These are phyloP conservation scores for Phytophthora agathidicida DNA, from an alignment of 352 stramenopile genomes.

Conservation along the genomic window DNA sequence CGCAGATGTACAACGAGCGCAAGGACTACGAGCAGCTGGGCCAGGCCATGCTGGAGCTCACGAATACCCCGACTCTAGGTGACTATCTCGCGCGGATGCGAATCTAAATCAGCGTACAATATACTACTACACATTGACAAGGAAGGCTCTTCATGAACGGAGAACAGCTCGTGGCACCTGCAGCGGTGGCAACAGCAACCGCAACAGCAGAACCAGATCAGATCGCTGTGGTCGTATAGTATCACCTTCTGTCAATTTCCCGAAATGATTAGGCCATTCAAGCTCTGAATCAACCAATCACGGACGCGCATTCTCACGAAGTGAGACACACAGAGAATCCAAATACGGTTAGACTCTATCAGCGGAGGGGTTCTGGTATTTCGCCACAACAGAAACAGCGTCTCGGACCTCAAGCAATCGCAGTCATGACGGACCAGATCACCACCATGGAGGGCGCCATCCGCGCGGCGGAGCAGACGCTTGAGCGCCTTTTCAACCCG, in stretches of 20 bases:
- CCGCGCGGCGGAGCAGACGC: constrained; percentile 86
- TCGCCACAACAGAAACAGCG: constrained; percentile 15
- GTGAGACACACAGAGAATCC: constrained; percentile 29
- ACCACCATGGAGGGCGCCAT: constrained; percentile 93
- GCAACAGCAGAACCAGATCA: neutral
- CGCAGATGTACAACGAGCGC: constrained; percentile 88
- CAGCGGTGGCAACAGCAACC: too few species aligned
- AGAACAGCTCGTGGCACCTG: too few species aligned
- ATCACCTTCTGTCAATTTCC: constrained; percentile 10
- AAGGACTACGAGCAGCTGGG: constrained; percentile 79
- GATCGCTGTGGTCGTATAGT: neutral
- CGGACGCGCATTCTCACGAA: neutral
- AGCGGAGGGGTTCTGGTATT: neutral
- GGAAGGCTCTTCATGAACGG: too few species aligned
- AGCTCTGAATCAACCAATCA: constrained; percentile 1
- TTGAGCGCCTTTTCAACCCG: constrained; percentile 92
- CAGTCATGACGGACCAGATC: constrained; percentile 72
- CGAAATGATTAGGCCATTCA: constrained; percentile 18
- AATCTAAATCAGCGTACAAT: constrained; percentile 46
- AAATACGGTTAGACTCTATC: constrained; percentile 15
- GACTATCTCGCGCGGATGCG: constrained; percentile 73
- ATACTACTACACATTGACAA: too few species aligned
- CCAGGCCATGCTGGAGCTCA: constrained; percentile 76
- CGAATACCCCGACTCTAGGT: constrained; percentile 62
- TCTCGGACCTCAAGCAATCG: constrained; percentile 6